phyloP scores from a whole-genome alignment of 345 rosid genomes.

The Corchorus capsularis region DNA sequence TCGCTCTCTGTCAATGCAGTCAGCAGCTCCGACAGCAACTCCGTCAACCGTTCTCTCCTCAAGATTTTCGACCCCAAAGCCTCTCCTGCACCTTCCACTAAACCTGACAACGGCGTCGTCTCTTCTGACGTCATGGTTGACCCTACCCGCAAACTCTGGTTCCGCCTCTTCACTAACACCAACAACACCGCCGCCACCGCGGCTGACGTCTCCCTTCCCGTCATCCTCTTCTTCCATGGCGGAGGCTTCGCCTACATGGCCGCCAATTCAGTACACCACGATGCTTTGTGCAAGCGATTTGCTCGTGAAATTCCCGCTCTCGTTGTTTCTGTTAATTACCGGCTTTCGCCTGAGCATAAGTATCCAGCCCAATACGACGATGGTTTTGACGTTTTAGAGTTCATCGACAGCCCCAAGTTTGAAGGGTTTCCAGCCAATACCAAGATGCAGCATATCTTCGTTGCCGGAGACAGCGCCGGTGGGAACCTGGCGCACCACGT shows the following conservation, averaged over 20 bases:
- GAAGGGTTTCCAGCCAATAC: constrained; percentile 20
- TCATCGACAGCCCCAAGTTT: constrained; percentile 21
- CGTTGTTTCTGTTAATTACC: constrained; percentile 38
- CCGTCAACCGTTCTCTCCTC: constrained; percentile 27
- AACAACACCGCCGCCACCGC: neutral
- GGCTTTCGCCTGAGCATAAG: constrained; percentile 40
- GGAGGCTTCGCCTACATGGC: constrained; percentile 37
- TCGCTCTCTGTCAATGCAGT: neutral
- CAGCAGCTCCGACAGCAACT: constrained; percentile 13
- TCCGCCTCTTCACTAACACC: constrained; percentile 23
- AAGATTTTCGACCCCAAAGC: constrained; percentile 22
- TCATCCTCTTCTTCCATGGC: constrained; percentile 41
- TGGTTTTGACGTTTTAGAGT: constrained; percentile 32
- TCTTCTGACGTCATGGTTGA: constrained; percentile 25
- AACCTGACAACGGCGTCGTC: constrained; percentile 5
- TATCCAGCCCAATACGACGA: constrained; percentile 42
- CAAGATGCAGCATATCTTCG: constrained; percentile 18
- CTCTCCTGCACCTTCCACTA: constrained; percentile 20
- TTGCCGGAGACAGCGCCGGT: constrained; percentile 44
- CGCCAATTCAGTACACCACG: constrained; percentile 21
- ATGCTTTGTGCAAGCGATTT: constrained; percentile 30
- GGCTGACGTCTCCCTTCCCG: constrained; percentile 12
- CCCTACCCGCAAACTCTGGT: constrained; percentile 30
- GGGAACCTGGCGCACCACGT: constrained; percentile 48
- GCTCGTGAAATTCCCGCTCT: constrained; percentile 27